A percentile compares a stretch with the other conserved stretches of the same genome.
Conservation (phyloP, 2,329 filamentous ascomycete genomes). For the Aspergillus terreus region DNA sequence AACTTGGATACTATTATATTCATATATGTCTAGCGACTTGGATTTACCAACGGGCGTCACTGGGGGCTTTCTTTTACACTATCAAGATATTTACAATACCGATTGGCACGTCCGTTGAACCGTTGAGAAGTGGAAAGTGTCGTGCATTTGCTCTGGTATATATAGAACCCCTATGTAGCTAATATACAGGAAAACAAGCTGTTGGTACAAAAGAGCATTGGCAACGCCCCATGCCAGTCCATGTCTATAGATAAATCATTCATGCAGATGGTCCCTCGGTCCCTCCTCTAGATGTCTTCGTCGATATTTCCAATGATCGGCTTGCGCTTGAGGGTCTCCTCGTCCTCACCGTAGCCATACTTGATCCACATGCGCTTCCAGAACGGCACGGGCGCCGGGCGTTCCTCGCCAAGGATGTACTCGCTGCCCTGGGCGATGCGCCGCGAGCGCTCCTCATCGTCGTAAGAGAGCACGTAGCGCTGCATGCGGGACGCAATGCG, state of each 20-base stretch:
- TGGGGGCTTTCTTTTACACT: not conserved
- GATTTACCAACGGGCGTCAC: too few relatives aligned
- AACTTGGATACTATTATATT: too few relatives aligned
- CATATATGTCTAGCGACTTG: too few relatives aligned
- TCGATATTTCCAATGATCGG: constrained; percentile 40
- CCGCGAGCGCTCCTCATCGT: constrained; percentile 66
- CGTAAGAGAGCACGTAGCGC: constrained; percentile 65
- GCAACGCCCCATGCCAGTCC: not conserved
- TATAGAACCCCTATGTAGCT: constrained; percentile 4
- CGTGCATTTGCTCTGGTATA: not conserved
- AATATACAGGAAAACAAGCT: constrained; percentile 9
- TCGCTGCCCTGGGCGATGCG: constrained; percentile 62
- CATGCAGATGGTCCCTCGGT: not conserved
- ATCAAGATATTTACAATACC: not conserved
- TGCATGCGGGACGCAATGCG: constrained; percentile 77
- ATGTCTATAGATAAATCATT: constrained; percentile 1
- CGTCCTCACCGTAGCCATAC: constrained; percentile 40
- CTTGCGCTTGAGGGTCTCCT: constrained; percentile 35
- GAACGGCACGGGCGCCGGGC: constrained; percentile 30
- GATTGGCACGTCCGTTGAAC: not conserved
- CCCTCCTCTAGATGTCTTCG: constrained; percentile 22
- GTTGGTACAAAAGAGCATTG: constrained; percentile 4
- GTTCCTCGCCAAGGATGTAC: constrained; percentile 63
- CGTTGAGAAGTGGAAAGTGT: not conserved
- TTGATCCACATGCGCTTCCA: constrained; percentile 40